Base-by-base conservation (phyloP, 257 asterid species). In the Lycium ferocissimum region DNA sequence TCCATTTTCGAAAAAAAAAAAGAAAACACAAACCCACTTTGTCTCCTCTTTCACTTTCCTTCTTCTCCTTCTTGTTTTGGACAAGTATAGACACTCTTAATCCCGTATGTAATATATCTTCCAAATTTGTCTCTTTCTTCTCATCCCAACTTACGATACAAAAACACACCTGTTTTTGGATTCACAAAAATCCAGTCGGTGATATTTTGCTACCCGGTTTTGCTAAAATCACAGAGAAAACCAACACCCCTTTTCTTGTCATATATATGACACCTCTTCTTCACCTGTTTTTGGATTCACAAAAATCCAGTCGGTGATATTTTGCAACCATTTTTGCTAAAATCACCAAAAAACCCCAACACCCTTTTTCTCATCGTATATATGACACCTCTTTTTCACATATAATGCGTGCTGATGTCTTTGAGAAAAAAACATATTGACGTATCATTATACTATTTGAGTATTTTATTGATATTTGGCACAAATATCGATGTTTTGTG, bases 1-100 rank as follows among this genome's bases (percentile, higher is more conserved):
- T 80, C 40, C 83, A 47, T 80, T 80, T 10, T 80, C 83, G 83
- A 80, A 72, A 40, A 40, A 38, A 38, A 40, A 40, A 40, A 40
- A 40, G 45, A 80, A 58, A 80, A 72, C 56, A 18, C 56, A 71
- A 71, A 71, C 72, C 45, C 35, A 20, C 45, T 40, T 6, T 40
- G 4, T 4, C 45, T 5, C 45, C 45, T 40, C 45, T 40, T 22
- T 37, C 15, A 11, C 54, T 81, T 62, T 26, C 4, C 56, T 79
- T 18, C 22, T 38, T 17, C 67, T 14, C 3, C 45, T 17, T 61
- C 75, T 37, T 72, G 33, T 40, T 59, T n/a, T 12, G 66, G 66
- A n/a, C 66, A 59, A 59, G 80, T 73, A 73, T 37, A 72, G n/a
- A n/a, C 15, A 20, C 33, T 26, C 33, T 26, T 26, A 26, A 26